A percentile compares a stretch with the other conserved stretches of the same genome.
Evolutionary conservation across 768 basidiomycete species (phyloP).

Genomic region (Lactarius hatsudake): DNA sequence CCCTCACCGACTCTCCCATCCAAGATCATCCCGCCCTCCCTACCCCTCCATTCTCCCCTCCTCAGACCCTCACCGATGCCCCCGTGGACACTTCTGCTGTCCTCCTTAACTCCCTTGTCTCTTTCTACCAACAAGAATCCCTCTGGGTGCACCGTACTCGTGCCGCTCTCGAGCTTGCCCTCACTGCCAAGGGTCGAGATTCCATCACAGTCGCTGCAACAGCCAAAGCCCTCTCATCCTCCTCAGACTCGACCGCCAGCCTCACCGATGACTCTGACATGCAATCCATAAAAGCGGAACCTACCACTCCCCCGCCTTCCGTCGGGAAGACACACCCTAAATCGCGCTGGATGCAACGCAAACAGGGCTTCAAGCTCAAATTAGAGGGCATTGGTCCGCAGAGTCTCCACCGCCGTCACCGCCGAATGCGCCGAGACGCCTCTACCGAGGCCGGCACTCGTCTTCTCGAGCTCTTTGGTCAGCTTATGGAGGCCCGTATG

Average conservation of each 20-base stretch:
- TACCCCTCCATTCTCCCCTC: constrained; percentile 35
- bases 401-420: constrained; percentile 34
- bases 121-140: constrained; percentile 68
- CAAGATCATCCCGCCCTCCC: constrained; percentile 30
- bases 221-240: constrained; percentile 21
- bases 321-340: constrained; percentile 28
- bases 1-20: constrained; percentile 27
- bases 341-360: constrained; percentile 56
- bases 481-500: constrained; percentile 71
- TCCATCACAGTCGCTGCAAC: constrained; percentile 21
- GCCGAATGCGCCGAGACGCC: constrained; percentile 29
- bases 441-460: constrained; percentile 44
- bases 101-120: constrained; percentile 61
- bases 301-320: constrained; percentile 30
- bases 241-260: constrained; percentile 23
- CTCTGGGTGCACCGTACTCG: constrained; percentile 71
- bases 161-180: constrained; percentile 52
- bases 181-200: constrained; percentile 33
- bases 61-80: constrained; percentile 25
- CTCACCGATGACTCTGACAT: constrained; percentile 27
- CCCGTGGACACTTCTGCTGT: constrained; percentile 41
- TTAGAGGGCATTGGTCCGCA: constrained; percentile 42
- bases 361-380: constrained; percentile 55
- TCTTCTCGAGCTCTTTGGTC: constrained; percentile 65
- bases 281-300: constrained; percentile 36